Base-by-base conservation (phyloP, 371 early-diverging fungal species). In the Mortierella sp. region DNA sequence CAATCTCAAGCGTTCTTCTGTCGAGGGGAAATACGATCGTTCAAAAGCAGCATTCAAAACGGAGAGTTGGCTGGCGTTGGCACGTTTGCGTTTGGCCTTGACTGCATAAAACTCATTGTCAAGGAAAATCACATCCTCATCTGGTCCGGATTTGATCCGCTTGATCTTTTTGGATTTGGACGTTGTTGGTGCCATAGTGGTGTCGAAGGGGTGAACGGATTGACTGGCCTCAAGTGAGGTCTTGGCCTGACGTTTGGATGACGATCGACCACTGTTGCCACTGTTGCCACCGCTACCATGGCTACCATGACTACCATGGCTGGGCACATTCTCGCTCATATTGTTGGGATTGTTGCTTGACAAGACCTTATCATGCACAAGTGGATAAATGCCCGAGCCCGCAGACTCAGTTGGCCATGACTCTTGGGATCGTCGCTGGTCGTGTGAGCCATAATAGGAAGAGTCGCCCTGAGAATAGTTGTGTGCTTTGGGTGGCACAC, bases 1-100 rank as follows among this genome's bases (percentile, higher is more conserved):
- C 15, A 99, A 87, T 52, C 90, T 87, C 69, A 90, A 89, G 51
- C 99, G 91, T 66, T 94, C 83, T 62, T 93, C 93, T 7, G 92
- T 92, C 12, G 89, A 86, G 18, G 90, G 90, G 57, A 88, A 94
- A 52, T 83, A 84, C 5, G 89, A 88, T n/a, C 74, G 73, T 19
- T 83, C 81, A 81, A 88, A 90, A 6, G 87, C 86, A 26, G 84
- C 75, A 52, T 87, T 87, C 26, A 90, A 74, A 11, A 86, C 81
- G 21, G 84, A 73, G 45, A 90, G 80, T 67, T 87, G 87, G 64
- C 84, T 81, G 4, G 84, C 81, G 68, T 85, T 84, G 58, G 89
- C 86, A 55, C 90, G 82, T 81, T 88, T 88, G 62, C 89, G 82
- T 80, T 88, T 87, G 48, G 87, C 83, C 75, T 86, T 85, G 72